Conservation (phyloP, 2,329 filamentous ascomycete genomes). For the Tetracladium maxilliforme region DNA sequence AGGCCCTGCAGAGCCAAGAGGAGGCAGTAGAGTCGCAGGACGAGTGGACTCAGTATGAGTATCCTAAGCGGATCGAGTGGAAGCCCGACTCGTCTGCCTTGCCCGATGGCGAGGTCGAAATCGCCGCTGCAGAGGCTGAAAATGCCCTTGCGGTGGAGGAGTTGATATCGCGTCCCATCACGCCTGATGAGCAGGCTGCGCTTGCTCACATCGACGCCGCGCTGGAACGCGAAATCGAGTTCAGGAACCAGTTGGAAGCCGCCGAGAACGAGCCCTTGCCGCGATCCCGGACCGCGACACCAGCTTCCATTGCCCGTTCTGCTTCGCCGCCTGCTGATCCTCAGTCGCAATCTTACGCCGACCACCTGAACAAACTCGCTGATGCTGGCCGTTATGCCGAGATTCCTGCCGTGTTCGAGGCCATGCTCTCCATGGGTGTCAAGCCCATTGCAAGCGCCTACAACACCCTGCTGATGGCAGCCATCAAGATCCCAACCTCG, state of each 20-base stretch:
- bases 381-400: constrained; percentile 63
- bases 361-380: constrained; percentile 63
- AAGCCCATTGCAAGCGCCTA: constrained; percentile 77
- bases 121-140: constrained; percentile 26
- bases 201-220: constrained; percentile 76
- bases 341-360: constrained; percentile 58
- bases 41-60: constrained; percentile 87
- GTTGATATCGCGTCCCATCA: too few species aligned
- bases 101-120: constrained; percentile 17
- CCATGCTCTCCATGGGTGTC: constrained; percentile 70
- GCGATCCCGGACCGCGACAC: constrained; percentile 27
- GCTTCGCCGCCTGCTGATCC: constrained; percentile 45
- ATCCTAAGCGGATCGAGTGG: constrained; percentile 81
- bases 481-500: constrained; percentile 66
- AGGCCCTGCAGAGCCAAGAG: constrained; percentile 73
- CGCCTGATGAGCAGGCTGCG: constrained; percentile 38
- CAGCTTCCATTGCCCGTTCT: constrained; percentile 30
- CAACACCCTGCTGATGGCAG: constrained; percentile 75
- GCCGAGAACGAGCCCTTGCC: constrained; percentile 18
- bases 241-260: constrained; percentile 13
- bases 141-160: too few species aligned
- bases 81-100: constrained; percentile 35
- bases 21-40: constrained; percentile 50
- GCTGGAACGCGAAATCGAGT: constrained; percentile 64
- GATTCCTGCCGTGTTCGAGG: constrained; percentile 82